Conservation (phyloP, 306 rosid species). For the Ormosia semicastrata region DNA sequence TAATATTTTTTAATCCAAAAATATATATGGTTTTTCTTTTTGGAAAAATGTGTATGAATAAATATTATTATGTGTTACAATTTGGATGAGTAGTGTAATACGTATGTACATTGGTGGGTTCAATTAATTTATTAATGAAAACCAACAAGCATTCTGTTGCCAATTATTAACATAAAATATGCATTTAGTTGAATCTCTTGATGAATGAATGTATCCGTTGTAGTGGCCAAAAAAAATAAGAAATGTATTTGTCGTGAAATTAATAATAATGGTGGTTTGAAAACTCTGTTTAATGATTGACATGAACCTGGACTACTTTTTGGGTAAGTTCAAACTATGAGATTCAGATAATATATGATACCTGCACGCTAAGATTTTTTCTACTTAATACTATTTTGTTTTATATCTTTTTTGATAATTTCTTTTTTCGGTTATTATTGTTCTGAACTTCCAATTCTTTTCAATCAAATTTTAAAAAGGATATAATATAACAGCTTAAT, state of each 20-base stretch:
- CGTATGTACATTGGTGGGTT: not conserved
- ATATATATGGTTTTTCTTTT: too few relatives aligned
- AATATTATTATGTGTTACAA: too few relatives aligned
- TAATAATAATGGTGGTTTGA: not conserved
- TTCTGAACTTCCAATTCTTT: not conserved
- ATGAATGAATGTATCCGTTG: not conserved
- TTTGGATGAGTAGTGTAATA: too few relatives aligned
- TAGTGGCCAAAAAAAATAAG: too few relatives aligned
- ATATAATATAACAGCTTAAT: not conserved
- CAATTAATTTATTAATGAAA: not conserved
- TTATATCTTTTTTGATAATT: too few relatives aligned
- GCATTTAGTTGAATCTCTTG: not conserved
- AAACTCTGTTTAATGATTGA: not conserved
- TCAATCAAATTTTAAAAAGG: not conserved
- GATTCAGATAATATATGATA: not conserved
- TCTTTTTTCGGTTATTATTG: not conserved
- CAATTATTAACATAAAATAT: too few relatives aligned
- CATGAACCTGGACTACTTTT: constrained; percentile 18
- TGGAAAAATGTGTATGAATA: too few relatives aligned
- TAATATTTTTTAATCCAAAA: too few relatives aligned
- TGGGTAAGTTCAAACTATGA: not conserved
- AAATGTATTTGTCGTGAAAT: not conserved
- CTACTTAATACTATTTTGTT: not conserved
- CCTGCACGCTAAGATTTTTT: not conserved
- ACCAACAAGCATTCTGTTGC: too few relatives aligned